These are phyloP conservation scores for Xylaria sp. DNA, from an alignment of 495 filamentous ascomycete species.

Conservation along the genomic window DNA sequence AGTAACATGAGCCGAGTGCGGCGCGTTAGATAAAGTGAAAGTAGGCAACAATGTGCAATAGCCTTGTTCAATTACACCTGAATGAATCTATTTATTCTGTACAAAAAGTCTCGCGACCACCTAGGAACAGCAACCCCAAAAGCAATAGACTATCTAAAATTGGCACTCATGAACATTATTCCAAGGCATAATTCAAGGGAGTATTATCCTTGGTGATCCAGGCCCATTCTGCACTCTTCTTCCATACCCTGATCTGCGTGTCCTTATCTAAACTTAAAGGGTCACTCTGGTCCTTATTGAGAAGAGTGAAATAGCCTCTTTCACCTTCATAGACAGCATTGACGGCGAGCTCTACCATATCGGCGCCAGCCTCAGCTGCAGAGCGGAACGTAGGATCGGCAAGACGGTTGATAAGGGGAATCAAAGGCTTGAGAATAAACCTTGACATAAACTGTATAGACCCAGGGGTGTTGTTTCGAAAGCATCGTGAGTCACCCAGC, in stretches of 20 bases:
- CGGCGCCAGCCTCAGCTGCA: slow-evolving; percentile 41
- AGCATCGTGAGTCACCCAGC: slow-evolving; percentile 50
- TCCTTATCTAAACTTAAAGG: slow-evolving; percentile 42
- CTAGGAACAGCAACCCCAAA: too few relatives aligned
- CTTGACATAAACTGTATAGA: slow-evolving; percentile 32
- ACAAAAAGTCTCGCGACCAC: too few relatives aligned
- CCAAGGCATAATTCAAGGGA: neutral
- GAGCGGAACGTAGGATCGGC: slow-evolving; percentile 31
- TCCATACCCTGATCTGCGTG: slow-evolving; percentile 51
- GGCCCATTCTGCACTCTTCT: slow-evolving; percentile 50
- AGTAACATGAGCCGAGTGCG: too few relatives aligned
- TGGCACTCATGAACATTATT: too few relatives aligned
- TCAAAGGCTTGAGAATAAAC: slow-evolving; percentile 41
- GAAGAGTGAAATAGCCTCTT: slow-evolving; percentile 50
- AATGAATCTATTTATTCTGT: too few relatives aligned
- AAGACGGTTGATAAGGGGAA: slow-evolving; percentile 31
- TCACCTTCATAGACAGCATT: slow-evolving; percentile 34
- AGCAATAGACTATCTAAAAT: too few relatives aligned
- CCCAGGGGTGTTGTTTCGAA: slow-evolving; percentile 46
- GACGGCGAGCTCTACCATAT: slow-evolving; percentile 37
- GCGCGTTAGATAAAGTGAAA: too few relatives aligned
- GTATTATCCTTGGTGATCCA: slow-evolving; percentile 12
- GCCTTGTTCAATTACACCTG: too few relatives aligned
- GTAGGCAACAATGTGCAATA: too few relatives aligned
- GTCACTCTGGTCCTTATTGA: slow-evolving; percentile 44